Conservation (phyloP, 2,329 filamentous ascomycete genomes). For the Sphaerulina populicola region DNA sequence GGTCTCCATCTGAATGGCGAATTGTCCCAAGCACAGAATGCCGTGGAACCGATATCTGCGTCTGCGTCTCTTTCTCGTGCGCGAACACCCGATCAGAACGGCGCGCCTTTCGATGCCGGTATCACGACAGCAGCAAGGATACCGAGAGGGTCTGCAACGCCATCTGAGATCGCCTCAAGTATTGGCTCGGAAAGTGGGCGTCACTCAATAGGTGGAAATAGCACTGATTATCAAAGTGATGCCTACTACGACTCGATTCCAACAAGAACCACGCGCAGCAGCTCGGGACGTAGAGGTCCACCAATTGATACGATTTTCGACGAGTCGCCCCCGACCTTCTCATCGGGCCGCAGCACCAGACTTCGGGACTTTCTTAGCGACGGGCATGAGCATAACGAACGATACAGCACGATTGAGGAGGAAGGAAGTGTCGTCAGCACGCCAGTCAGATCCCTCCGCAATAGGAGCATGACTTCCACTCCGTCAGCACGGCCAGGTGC, state of each 20-base stretch:
- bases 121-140: slow-evolving; percentile 13
- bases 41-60: slow-evolving; percentile 9
- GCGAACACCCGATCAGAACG: slow-evolving; percentile 17
- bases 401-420: slow-evolving; percentile 43
- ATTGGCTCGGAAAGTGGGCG: slow-evolving; percentile 62
- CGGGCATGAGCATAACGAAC: slow-evolving; percentile 33
- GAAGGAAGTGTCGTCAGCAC: slow-evolving; percentile 43
- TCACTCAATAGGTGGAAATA: slow-evolving; percentile 64
- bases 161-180: slow-evolving; percentile 56
- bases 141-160: slow-evolving; percentile 47
- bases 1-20: slow-evolving; percentile 22
- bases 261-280: slow-evolving; percentile 59
- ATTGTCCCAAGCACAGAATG: slow-evolving; percentile 13
- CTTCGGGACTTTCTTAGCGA: slow-evolving; percentile 44
- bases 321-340: slow-evolving; percentile 50
- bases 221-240: slow-evolving; percentile 70
- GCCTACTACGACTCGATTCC: slow-evolving; percentile 69
- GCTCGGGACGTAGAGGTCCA: slow-evolving; percentile 59
- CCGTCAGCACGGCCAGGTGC: slow-evolving; percentile 32
- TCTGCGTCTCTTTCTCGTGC: slow-evolving; percentile 12
- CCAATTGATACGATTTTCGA: slow-evolving; percentile 72
- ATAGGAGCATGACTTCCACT: slow-evolving; percentile 31
- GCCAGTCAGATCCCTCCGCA: slow-evolving; percentile 39
- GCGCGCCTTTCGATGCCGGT: slow-evolving; percentile 13
- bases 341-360: slow-evolving; percentile 30